Evolutionary conservation across 371 early-diverging fungal species (phyloP), one percentile per base, ranked within the genome.

Genomic region (Zancudomyces culisetae): DNA sequence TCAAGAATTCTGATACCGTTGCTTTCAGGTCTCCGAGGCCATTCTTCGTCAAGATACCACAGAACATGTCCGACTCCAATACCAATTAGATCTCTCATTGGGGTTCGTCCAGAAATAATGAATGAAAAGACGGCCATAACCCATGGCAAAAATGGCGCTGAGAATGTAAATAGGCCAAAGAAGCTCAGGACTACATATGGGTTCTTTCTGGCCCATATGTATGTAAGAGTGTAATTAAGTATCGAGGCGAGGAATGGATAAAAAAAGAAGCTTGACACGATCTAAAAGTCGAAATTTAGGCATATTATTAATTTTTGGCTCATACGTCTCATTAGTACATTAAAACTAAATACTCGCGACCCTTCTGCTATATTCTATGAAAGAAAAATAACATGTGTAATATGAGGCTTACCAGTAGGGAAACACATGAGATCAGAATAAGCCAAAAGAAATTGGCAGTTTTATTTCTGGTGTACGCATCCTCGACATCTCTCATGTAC

Each of bases 151-250:
- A 87, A 90, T 1, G 94, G 86, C 3, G 98, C 98, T n/a, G 75
- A 73, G 51, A 92, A 87, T 4, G 73, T 83, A 53, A 95, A 72
- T 23, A 94, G 58, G 18, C 94, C 94, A 49, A 95, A 65, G 53
- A 95, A 88, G 55, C 78, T 85, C 51, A 97, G 66, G 51, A 80
- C 74, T 30, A 88, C 69, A 54, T 77, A 74, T 6, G 92, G 87
- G 64, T 94, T 90, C 43, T 87, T 77, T 39, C 96, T 74, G 27
- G 93, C 81, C 98, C 98, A 97, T 29, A 97, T 71, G 60, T 97
- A 97, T 0, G 88, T 86, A 60, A 97, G 67, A 39, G 86, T 77
- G 58, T 85, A 85, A 1, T 86, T 80, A 26, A 97, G 69, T 8
- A 91, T 75, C 6, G 84, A 74, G 1, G 84, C 85, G 55, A 94